Percentiles rank a stretch among this genome's conserved stretches.
Conservation (phyloP, 2,329 filamentous ascomycete species). For the Periglandula ipomoeae region DNA sequence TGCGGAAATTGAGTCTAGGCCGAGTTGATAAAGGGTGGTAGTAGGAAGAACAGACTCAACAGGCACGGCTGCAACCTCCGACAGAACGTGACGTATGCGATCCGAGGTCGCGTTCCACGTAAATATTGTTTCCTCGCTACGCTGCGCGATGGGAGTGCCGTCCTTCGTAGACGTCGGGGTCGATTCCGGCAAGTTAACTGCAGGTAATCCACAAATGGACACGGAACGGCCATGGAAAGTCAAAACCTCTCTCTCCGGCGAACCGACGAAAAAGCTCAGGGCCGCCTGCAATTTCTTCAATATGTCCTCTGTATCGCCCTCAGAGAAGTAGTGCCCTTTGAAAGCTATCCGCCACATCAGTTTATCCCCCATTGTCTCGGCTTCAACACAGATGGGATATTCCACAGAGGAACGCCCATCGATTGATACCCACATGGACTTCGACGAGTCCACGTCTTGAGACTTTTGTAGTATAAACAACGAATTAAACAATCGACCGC, state of each 20-base stretch:
- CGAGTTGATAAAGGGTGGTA: slow-evolving; percentile 71
- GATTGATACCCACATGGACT: slow-evolving; percentile 50
- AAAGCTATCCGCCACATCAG: slow-evolving; percentile 67
- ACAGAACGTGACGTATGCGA: slow-evolving; percentile 38
- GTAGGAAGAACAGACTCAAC: slow-evolving; percentile 46
- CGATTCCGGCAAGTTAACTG: slow-evolving; percentile 6
- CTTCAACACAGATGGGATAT: slow-evolving; percentile 74
- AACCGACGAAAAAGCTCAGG: slow-evolving; percentile 44
- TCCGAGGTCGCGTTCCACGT: slow-evolving; percentile 27
- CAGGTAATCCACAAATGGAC: slow-evolving; percentile 56
- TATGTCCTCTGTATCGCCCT: slow-evolving; percentile 37
- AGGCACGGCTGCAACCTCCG: slow-evolving; percentile 51
- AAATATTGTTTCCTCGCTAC: background rate
- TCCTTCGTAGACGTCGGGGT: background rate
- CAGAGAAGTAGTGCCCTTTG: slow-evolving; percentile 45
- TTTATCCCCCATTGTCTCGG: slow-evolving; percentile 49
- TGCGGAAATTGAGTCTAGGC: slow-evolving; percentile 83
- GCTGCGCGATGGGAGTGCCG: background rate
- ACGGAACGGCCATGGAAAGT: slow-evolving; percentile 40
- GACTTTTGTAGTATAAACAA: slow-evolving; percentile 45
- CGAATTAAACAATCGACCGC: slow-evolving; percentile 40
- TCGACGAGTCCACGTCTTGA: slow-evolving; percentile 1
- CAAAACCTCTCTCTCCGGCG: slow-evolving; percentile 42
- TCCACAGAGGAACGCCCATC: slow-evolving; percentile 61
- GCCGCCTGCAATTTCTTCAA: slow-evolving; percentile 51